Base-by-base conservation (phyloP, 306 rosid species). In the Gleditsia sinensis region DNA sequence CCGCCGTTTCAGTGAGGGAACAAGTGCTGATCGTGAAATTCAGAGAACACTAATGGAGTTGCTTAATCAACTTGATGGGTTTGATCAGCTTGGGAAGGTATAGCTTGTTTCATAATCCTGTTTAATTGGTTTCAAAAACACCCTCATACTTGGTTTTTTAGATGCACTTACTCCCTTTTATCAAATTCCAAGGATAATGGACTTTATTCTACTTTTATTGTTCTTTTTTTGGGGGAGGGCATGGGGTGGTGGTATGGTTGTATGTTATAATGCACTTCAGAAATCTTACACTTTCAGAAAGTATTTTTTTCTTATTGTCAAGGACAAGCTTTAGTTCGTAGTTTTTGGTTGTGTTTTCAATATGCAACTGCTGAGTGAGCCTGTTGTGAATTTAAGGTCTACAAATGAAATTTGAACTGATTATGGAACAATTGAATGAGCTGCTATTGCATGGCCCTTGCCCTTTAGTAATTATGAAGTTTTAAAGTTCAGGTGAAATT, bases 21-120 rank as follows among this genome's bases (percentile, higher is more conserved):
- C 98, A 58, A 92, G 99, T 82, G 96, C 96, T 4, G 99, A 95
- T 74, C 96, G 99, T 77, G 99, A 95, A 81, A 90, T 95, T 83
- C 99, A 95, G 54, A 87, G 99, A 79, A 95, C 99, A 7, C 80
- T 95, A 37, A 89, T 95, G 98, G 99, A 95, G 82, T 77, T 95
- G 66, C 98, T 92, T 75, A 92, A 95, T 83, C 99, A 95, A 82
- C 89, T 95, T 51, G 99, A 95, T 80, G 99, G 99, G 36, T 95
- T 95, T 87, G 98, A 95, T 90, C 90, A 92, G 64, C 91, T 88
- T 67, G 99, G 98, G 67, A 90, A 95, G 99, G 99, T 94, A 88
- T 57, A 24, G 36, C 30, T 50, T 49, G 53, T 58, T 74, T 34
- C 7, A 11, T 48, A 45, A 51, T 34, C 33, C 34, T 20, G 21